Base-by-base conservation (phyloP, 306 rosid species). In the Prunus campanulata region DNA sequence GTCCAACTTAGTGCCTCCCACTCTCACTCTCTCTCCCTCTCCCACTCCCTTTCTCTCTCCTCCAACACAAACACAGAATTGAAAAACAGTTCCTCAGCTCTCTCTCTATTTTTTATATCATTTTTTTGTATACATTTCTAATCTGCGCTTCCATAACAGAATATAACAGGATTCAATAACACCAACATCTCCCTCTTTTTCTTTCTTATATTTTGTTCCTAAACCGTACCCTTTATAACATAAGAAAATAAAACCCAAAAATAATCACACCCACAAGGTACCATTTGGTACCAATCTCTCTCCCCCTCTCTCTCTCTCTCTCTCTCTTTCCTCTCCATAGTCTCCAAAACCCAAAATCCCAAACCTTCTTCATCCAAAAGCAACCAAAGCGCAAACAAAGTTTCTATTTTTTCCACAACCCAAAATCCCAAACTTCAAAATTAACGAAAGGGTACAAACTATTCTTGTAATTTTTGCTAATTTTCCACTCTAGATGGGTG, bases 121-220 rank as follows among this genome's bases (percentile, higher is more conserved):
- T 10, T 63, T 51, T 75, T 54, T 11, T 55, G 19, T 18, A 0
- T 72, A 9, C n/a, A 32, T 20, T 10, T 13, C 70, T 64, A 30
- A 39, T 54, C 59, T 44, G 67, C 66, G 12, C 72, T 72, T 66
- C 68, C 79, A 48, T 69, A 78, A 80, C 82, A 68, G 39, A 85
- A 79, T 47, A 81, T 20, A 74, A 62, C 81, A 74, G 55, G 59
- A 12, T 54, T 72, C 52, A 39, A 20, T 15, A 20, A 70, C 59
- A 30, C 74, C 15, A 71, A 71, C 64, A 52, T 52, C 57, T 52
- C 49, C 13, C 46, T 13, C 15, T 14, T 61, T 63, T 29, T 63
- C 46, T 29, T 22, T 60, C 65, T 24, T 11, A 25, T 27, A 39
- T 60, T 56, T 56, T 56, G 62, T 56, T 56, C 29, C 62, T 3